Evolutionary conservation across 352 stramenopile genomes (phyloP).

Genomic region (Thalassiosira oceanica): DNA sequence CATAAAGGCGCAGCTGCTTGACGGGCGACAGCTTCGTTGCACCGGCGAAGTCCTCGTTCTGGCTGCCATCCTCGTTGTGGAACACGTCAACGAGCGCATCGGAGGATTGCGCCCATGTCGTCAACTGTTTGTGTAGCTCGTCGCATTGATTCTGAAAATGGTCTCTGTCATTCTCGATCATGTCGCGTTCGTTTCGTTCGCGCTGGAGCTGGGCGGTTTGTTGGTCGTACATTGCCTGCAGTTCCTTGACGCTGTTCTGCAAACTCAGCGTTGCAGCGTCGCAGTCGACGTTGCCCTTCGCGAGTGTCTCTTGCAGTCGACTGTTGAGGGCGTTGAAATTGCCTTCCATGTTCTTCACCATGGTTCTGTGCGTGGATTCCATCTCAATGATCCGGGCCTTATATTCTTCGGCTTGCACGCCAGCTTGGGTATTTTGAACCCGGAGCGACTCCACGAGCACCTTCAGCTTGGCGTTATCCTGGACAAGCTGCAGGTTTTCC

Average conservation of each 20-base stretch:
- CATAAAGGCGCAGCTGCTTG: slow-evolving; percentile 18
- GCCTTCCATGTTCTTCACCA: slow-evolving; percentile 23
- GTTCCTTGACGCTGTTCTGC: slow-evolving; percentile 21
- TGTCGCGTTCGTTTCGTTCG: slow-evolving; percentile 36
- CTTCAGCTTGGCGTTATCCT: slow-evolving; percentile 42
- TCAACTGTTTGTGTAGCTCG: slow-evolving; percentile 28
- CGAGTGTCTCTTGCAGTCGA: slow-evolving; percentile 26
- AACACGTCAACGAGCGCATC: slow-evolving; percentile 16
- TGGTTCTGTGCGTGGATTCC: slow-evolving; percentile 23
- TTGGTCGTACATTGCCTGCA: slow-evolving; percentile 33
- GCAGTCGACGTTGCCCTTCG: slow-evolving; percentile 5
- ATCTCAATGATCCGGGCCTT: slow-evolving; percentile 16
- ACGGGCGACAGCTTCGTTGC: slow-evolving; percentile 33
- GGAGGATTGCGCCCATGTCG: slow-evolving; percentile 19
- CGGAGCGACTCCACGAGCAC: slow-evolving; percentile 25
- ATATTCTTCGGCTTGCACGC: slow-evolving; percentile 31
- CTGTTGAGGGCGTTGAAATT: slow-evolving; percentile 24
- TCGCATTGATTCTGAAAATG: slow-evolving; percentile 40
- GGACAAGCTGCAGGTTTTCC: slow-evolving; percentile 24
- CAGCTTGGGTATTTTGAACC: slow-evolving; percentile 23
- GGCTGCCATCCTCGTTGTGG: slow-evolving; percentile 19
- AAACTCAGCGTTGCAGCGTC: slow-evolving; percentile 13
- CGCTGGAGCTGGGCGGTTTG: slow-evolving; percentile 24
- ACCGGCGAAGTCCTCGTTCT: background rate
- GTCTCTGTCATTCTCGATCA: slow-evolving; percentile 44